These are phyloP conservation scores for Nicotiana obtusifolia DNA, from an alignment of 257 asterid genomes.

Conservation along the genomic window DNA sequence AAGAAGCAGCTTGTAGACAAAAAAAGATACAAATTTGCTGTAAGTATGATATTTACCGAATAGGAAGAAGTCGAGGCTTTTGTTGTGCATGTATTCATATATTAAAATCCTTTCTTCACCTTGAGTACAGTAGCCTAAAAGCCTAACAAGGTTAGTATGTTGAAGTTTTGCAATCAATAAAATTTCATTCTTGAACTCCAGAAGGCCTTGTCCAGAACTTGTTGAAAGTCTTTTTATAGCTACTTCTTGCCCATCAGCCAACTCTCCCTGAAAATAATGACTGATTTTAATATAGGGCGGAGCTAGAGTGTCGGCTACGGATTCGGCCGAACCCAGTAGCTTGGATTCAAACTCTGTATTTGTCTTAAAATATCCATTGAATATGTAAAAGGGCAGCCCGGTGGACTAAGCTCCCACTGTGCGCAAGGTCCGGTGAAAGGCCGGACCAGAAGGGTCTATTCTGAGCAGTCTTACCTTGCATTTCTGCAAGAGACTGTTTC, in stretches of 20 bases:
- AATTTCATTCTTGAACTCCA: slow-evolving; percentile 17
- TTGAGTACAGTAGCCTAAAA: slow-evolving; percentile 9
- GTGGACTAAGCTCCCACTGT: too few relatives aligned
- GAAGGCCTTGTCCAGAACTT: slow-evolving; percentile 4
- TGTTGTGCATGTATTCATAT: slow-evolving; percentile 10
- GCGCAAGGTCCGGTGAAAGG: too few relatives aligned
- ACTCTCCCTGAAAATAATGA: slow-evolving; percentile 6
- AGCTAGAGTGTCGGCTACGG: too few relatives aligned
- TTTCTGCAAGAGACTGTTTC: too few relatives aligned
- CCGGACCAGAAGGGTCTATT: too few relatives aligned
- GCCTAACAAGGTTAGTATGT: slow-evolving; percentile 15
- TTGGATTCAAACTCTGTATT: too few relatives aligned
- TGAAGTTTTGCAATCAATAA: slow-evolving; percentile 12
- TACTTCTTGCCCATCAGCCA: slow-evolving; percentile 13
- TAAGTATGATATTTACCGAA: neutral
- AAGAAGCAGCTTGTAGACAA: neutral
- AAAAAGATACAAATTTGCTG: neutral
- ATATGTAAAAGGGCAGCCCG: too few relatives aligned
- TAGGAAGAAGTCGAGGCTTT: slow-evolving; percentile 10
- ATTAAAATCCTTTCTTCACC: slow-evolving; percentile 8
- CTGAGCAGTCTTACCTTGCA: too few relatives aligned
- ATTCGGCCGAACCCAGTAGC: too few relatives aligned
- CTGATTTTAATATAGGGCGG: neutral
- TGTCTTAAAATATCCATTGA: too few relatives aligned
- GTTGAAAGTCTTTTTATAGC: slow-evolving; percentile 11